Conservation (phyloP, 768 basidiomycete species). For the Suillus weaverae region DNA sequence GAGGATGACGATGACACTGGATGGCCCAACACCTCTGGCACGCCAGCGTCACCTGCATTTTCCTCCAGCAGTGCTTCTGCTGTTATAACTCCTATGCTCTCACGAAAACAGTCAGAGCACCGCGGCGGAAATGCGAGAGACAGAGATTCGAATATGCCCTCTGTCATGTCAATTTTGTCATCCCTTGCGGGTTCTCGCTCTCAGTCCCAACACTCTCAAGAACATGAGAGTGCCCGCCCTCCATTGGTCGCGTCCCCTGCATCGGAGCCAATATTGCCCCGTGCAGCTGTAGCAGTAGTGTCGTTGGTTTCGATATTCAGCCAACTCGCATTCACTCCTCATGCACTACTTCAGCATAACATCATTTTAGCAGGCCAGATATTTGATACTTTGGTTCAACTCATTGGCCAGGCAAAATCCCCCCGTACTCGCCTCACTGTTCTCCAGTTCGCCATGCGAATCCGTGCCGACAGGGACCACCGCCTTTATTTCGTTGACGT, state of each 20-base stretch:
- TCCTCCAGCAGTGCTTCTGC: conserved; percentile 28
- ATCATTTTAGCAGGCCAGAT: conserved; percentile 54
- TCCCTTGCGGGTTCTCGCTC: conserved; percentile 65
- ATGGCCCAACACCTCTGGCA: conserved; percentile 40
- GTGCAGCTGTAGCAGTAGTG: conserved; percentile 59
- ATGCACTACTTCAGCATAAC: conserved; percentile 47
- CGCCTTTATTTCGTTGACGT: conserved; percentile 67
- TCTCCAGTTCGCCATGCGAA: conserved; percentile 84
- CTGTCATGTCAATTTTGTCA: conserved; percentile 63
- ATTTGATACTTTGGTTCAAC: conserved; percentile 50
- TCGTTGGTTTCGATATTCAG: conserved; percentile 67
- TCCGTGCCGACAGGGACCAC: conserved; percentile 90
- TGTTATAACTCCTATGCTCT: conserved; percentile 51
- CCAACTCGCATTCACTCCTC: conserved; percentile 70
- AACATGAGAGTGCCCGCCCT: conserved; percentile 34
- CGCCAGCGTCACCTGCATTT: conserved; percentile 36
- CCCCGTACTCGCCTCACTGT: conserved; percentile 65
- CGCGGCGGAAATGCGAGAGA: conserved; percentile 43
- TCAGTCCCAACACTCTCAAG: conserved; percentile 50
- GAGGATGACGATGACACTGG: conserved; percentile 45
- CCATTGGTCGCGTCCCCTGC: conserved; percentile 26
- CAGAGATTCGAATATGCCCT: conserved; percentile 51
- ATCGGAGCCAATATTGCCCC: conserved; percentile 35
- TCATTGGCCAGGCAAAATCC: conserved; percentile 48
- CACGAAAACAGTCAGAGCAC: conserved; percentile 60